A percentile compares a stretch with the other conserved stretches of the same genome.
Evolutionary conservation across 345 rosid species (phyloP).

Genomic region (Hypericum perforatum): DNA sequence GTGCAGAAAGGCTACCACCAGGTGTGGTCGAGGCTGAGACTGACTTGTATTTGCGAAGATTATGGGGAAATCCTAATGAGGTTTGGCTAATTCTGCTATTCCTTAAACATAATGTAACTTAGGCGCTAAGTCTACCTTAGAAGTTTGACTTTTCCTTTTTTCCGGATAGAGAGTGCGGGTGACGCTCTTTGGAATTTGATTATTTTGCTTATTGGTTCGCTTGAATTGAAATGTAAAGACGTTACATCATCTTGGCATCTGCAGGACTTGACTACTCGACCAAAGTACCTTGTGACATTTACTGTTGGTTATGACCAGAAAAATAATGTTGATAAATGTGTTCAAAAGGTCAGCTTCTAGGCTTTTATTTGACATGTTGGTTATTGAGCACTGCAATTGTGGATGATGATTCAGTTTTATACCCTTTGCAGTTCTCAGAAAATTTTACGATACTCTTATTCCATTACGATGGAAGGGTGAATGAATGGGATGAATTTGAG

Average conservation of each 20-base stretch:
- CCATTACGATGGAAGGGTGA: conserved; percentile 79
- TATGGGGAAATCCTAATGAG: conserved; percentile 95
- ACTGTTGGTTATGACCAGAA: conserved; percentile 79
- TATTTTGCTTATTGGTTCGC: too few species aligned
- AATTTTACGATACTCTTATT: conserved; percentile 75
- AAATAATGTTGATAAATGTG: conserved; percentile 49
- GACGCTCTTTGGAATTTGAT: neutral
- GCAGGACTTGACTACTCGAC: conserved; percentile 75
- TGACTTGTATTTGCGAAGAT: conserved; percentile 72
- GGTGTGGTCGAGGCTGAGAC: conserved; percentile 71
- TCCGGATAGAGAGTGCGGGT: too few species aligned
- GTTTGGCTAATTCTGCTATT: conserved; percentile 31
- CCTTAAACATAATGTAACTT: neutral
- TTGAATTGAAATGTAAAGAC: conserved; percentile 2
- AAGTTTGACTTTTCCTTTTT: too few species aligned
- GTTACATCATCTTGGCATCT: conserved; percentile 15
- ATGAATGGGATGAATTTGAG: conserved; percentile 88
- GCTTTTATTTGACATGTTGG: neutral
- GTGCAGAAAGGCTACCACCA: conserved; percentile 87
- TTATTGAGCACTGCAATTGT: conserved; percentile 7
- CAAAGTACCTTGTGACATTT: conserved; percentile 70
- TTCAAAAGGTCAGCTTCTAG: conserved; percentile 53
- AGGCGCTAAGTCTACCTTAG: too few species aligned
- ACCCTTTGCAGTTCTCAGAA: conserved; percentile 56
- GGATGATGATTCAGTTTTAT: conserved; percentile 22